Base-by-base conservation (phyloP, 371 early-diverging fungal genomes). In the Mucor sp. region DNA sequence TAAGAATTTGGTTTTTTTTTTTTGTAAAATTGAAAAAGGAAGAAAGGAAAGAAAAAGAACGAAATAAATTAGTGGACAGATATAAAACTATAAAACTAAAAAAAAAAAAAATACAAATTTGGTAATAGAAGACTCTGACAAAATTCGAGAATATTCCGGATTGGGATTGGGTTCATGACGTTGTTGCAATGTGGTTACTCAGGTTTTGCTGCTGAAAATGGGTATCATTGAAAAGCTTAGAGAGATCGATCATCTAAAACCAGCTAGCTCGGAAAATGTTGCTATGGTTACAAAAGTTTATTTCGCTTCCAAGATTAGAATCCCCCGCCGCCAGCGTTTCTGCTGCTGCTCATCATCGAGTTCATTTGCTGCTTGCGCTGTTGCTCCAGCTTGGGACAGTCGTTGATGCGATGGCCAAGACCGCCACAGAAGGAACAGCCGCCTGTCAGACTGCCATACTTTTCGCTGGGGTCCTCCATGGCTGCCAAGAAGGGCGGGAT, bases 401-500 rank as follows among this genome's bases (percentile, higher is more conserved):
- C 91, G 23, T 92, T 84, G 61, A 97, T 94, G 70, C 96, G 88
- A 81, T 97, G 98, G 43, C 98, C 98, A 35, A 97, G 79, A 62
- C 98, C 98, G 77, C 97, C 96, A 83, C 98, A 97, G 81, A 90
- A 95, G 0, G 92, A 88, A 77, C 98, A 97, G 39, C 96, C 97
- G 74, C 88, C 89, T 53, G 91, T 90, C 12, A 80, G 74, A 7
- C 88, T 77, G 32, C 89, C 89, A 70, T 89, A 90, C 74, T 90
- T 88, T 66, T 94, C 96, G 0, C 85, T 89, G 4, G 97, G 97
- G 78, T 98, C 98, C 60, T 92, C 91, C 65, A 97, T 77, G 0
- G 91, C 89, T 58, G 89, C 84, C 68, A 98, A 74, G 39, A 96
- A 92, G 0, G 93, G 93, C 12, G 99, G 99, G 8, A 98, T 91